Base-by-base conservation (phyloP, 371 early-diverging fungal species). In the Capniomyces stellatus region DNA sequence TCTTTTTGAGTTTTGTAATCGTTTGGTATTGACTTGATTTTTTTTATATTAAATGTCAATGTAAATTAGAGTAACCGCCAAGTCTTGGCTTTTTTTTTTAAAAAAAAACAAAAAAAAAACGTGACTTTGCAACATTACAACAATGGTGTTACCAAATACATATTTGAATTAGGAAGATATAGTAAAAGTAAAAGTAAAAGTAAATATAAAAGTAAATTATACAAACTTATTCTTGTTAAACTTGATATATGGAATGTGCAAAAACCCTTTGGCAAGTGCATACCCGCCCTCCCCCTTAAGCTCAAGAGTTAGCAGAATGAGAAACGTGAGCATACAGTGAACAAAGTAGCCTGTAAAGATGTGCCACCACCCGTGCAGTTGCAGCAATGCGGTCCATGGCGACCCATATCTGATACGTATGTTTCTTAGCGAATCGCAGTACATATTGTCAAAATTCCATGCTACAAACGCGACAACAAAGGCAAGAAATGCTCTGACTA, bases 341-440 rank as follows among this genome's bases (percentile, higher is more conserved):
- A 62, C 66, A 35, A 72, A 73, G 23, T 74, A 59, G 0, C 71
- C 77, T 21, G 79, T 76, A 40, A 77, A 53, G 47, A 85, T 71
- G 62, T 87, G 86, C 87, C 86, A 87, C 81, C 83, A 84, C 3
- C 82, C 80, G 58, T 87, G 87, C 25, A 83, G 70, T 71, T 87
- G 77, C 42, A 73, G 57, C 52, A 81, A 19, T 31, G 72, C 67
- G 21, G 75, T 75, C 27, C 72, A 49, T 13, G 78, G 75, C 40
- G 69, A 61, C 23, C 78, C 73, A 22, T 82, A 60, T 23, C 59
- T 59, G 1, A 49, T 25, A 29, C 85, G 62, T 59, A 69, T 67
- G 23, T 50, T 54, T 41, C 79, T 71, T 29, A 87, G 56, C 19
- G 56, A 44, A 18, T 64, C 55, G 57, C 88, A 87, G 51, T 75